These are phyloP conservation scores for Rhododendron vialii DNA, from an alignment of 148 eudicot genomes.

Conservation along the genomic window DNA sequence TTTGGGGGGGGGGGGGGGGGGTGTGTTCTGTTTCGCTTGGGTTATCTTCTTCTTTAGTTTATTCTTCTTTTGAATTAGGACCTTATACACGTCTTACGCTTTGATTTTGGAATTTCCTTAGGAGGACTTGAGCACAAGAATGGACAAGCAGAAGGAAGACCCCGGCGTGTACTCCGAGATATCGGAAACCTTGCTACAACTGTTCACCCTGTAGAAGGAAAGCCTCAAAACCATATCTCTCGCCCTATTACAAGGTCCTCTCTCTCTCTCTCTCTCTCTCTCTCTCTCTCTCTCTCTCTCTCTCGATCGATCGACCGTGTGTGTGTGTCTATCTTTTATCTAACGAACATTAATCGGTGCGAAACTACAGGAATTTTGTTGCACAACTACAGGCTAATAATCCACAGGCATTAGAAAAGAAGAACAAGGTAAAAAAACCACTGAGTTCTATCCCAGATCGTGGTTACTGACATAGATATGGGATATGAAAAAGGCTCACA, in stretches of 20 bases:
- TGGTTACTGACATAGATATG: background rate
- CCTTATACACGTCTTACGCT: background rate
- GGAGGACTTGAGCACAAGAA: slow-evolving; percentile 58
- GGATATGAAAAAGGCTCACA: too few relatives aligned
- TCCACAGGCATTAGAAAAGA: slow-evolving; percentile 43
- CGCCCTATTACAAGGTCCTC: slow-evolving; percentile 45
- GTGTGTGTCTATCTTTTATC: background rate
- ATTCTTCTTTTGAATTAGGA: background rate
- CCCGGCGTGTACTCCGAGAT: slow-evolving; percentile 58
- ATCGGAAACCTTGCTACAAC: slow-evolving; percentile 53
- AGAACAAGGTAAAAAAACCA: slow-evolving; percentile 33
- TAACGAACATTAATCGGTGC: background rate
- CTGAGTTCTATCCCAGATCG: background rate
- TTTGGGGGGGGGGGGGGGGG: too few relatives aligned
- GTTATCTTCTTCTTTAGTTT: background rate
- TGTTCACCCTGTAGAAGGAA: slow-evolving; percentile 27
- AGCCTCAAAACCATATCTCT: slow-evolving; percentile 32
- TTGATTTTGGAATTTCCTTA: background rate
- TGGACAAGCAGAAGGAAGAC: slow-evolving; percentile 40
- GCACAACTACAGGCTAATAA: slow-evolving; percentile 40
- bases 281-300: background rate
- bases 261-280: background rate
- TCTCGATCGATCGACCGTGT: background rate
- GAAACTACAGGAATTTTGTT: slow-evolving; percentile 36
- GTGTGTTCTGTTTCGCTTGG: too few relatives aligned